Base-by-base conservation (phyloP, 2,329 filamentous ascomycete species). In the Epichloe baconii region DNA sequence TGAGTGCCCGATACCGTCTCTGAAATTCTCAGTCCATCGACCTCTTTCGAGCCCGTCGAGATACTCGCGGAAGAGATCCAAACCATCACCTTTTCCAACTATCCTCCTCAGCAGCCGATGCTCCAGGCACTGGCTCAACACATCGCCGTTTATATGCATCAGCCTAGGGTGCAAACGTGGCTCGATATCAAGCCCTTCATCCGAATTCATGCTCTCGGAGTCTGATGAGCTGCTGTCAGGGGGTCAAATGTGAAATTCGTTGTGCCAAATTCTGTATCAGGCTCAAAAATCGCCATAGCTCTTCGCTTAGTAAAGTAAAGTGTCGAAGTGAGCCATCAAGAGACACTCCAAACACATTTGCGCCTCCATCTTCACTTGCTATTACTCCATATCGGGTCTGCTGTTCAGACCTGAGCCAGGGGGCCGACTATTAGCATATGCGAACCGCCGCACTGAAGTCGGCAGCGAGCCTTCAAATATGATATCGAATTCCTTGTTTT, bases 251-350 rank as follows among this genome's bases (percentile, higher is more conserved):
- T 6, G 64, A 59, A 26, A 73, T 76, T 26, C 66, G 64, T 45
- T 74, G 64, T 31, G 79, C 80, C 46, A 94, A 63, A 53, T 85
- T 83, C 60, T 94, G 83, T 1, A 96, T 62, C 55, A 91, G 80
- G 52, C 77, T 76, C 5, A 97, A 72, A 4, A 95, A 71, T 6
- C 75, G 74, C 79, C 84, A 86, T 7, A 83, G 76, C 2, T 77
- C 66, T 17, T 76, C 60, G 10, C 74, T 70, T 0, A 97, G 68
- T 14, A 90, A 68, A 1, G 77, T 77, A 58, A 96, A 84, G 51
- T 85, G 78, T 55, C 79, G 79, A 23, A 90, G 60, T 0, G 82
- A 80, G 1, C 87, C 87, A 59, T 87, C 80, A 36, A 88, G 74
- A 6, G 78, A 78, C 6, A 83, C 71, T 1, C 85, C 87, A 36